Percentiles rank a stretch among this genome's conserved stretches.
phyloP scores from a whole-genome alignment of 2,329 filamentous ascomycete genomes.

The Drechslerella coelobrocha region DNA sequence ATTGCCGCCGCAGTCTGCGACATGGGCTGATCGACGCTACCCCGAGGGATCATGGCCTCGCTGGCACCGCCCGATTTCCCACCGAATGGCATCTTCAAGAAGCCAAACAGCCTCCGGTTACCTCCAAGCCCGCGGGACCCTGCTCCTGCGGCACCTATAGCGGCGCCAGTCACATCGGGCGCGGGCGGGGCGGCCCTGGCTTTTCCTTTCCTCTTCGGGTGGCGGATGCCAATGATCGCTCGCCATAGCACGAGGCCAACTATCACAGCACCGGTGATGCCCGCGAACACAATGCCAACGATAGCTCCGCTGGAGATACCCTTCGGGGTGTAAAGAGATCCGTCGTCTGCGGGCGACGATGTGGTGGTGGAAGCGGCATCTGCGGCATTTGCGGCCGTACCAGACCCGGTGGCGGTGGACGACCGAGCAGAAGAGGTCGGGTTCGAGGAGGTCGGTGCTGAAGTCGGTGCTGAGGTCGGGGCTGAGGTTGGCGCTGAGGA shows the following conservation, averaged over 20 bases:
- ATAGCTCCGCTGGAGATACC: constrained; percentile 49
- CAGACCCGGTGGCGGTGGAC: constrained; percentile 3
- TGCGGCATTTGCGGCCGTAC: constrained; percentile 36
- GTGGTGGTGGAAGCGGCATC: constrained; percentile 27
- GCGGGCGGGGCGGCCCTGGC: constrained; percentile 3
- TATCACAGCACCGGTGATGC: constrained; percentile 40
- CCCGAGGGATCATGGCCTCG: constrained; percentile 28
- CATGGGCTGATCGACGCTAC: constrained; percentile 28
- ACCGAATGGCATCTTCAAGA: constrained; percentile 24
- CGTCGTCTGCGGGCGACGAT: constrained; percentile 6
- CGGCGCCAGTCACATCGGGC: neutral
- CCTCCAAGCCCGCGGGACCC: constrained; percentile 22
- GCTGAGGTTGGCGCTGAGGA: neutral
- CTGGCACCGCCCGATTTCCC: constrained; percentile 12
- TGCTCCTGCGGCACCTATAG: constrained; percentile 18
- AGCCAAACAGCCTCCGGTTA: constrained; percentile 29
- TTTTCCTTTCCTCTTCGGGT: constrained; percentile 33
- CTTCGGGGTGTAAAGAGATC: constrained; percentile 26
- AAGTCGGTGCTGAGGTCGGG: neutral
- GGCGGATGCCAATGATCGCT: constrained; percentile 41
- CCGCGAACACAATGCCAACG: constrained; percentile 47
- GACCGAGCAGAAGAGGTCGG: constrained; percentile 2
- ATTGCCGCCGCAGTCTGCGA: constrained; percentile 40
- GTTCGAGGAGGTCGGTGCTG: neutral
- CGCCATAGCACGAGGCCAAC: constrained; percentile 47